These are phyloP conservation scores for Lycium ferocissimum DNA, from an alignment of 257 asterid species.

Conservation along the genomic window DNA sequence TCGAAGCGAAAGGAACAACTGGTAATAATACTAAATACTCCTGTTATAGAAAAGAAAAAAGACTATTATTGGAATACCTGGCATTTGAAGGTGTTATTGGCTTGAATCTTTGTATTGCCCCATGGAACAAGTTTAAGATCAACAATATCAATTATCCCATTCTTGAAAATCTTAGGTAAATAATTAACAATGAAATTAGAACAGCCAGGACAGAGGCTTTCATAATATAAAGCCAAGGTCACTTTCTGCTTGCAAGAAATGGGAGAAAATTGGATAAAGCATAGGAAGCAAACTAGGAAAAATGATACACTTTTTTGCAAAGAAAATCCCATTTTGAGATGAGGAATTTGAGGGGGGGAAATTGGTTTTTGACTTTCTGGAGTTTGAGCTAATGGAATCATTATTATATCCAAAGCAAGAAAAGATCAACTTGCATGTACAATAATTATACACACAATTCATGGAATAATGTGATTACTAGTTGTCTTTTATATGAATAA, in stretches of 20 bases:
- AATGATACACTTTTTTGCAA: not conserved
- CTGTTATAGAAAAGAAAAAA: too few species aligned
- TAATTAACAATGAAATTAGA: constrained; percentile 42
- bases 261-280: not conserved
- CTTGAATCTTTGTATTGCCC: constrained; percentile 50
- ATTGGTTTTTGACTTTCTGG: too few species aligned
- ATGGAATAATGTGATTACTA: not conserved
- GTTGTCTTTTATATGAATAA: not conserved
- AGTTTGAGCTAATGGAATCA: too few species aligned
- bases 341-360: not conserved
- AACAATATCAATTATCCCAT: constrained; percentile 44
- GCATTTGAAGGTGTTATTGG: constrained; percentile 42
- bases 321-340: not conserved
- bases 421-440: too few species aligned
- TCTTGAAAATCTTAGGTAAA: constrained; percentile 44
- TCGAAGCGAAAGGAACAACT: too few species aligned
- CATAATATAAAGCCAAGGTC: constrained; percentile 47
- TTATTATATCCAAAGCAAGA: too few species aligned
- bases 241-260: not conserved
- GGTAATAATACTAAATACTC: too few species aligned
- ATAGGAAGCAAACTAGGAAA: not conserved
- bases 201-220: constrained; percentile 55
- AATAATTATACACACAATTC: too few species aligned
- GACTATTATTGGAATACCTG: not conserved
- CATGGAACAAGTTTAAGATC: constrained; percentile 57